Base-by-base conservation (phyloP, 352 stramenopile genomes). In the Pythium dissimile region DNA sequence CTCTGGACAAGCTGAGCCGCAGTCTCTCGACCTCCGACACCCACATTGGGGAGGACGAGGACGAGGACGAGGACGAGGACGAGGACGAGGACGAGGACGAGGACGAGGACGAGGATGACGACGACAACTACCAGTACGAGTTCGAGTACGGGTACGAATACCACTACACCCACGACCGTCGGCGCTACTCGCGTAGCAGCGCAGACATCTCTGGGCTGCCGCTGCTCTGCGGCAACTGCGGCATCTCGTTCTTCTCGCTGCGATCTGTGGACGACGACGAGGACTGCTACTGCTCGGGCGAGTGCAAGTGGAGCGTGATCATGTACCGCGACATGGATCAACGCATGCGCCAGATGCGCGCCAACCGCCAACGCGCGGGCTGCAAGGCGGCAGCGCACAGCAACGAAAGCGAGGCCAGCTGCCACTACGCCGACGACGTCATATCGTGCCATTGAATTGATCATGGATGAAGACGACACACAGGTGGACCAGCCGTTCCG, bases 221-320 rank as follows among this genome's bases (percentile, higher is more conserved):
- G 20, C 69, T 91, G 42, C 70, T 89, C 53, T 94, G 84, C 64
- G 81, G 66, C 64, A 94, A 94, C 57, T 94, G 84, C 66, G 81
- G 81, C 53, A 69, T 89, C 31, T 89, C 77, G 50, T 94, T 90
- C 67, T 92, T 89, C 60, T 88, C 80, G 45, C 66, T 92, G 44
- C 76, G 84, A 44, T 77, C 83, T 37, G 66, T 71, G 3, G 68
- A 80, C 39, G 77, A 86, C 54, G 72, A 88, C 31, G 62, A 85
- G 52, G 77, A 90, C 47, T 88, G 72, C 62, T 94, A 92, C 62
- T 94, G 84, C 67, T 94, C 84, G 27, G 84, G 84, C 53, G 84
- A 94, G 68, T 94, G 84, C 80, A 94, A 94, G 66, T 94, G 84
- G 84, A 94, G 84, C 56, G 81, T 94, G 49, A 88, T 92, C 50